Conservation (phyloP, 2,329 filamentous ascomycete species). For the Fusarium chuoi region DNA sequence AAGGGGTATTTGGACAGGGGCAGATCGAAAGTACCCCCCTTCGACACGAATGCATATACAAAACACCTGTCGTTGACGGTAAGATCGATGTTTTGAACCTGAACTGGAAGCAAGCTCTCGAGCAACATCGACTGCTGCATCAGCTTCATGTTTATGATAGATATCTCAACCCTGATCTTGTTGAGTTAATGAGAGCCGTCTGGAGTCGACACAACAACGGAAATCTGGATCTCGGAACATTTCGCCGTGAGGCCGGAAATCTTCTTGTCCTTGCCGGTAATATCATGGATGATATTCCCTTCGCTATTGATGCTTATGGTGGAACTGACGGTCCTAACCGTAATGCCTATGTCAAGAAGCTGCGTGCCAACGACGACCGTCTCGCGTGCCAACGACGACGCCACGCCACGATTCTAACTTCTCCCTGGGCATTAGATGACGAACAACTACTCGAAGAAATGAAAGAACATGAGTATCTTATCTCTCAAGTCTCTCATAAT, state of each 20-base stretch:
- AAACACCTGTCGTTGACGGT: not conserved
- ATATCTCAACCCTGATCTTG: not conserved
- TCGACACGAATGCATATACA: conserved; percentile 11
- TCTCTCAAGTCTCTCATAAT: not conserved
- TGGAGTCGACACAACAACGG: not conserved
- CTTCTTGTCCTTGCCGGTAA: not conserved
- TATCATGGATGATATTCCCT: not conserved
- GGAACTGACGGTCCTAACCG: not conserved
- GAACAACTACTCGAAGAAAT: not conserved
- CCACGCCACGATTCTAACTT: conserved; percentile 17
- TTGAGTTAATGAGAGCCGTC: not conserved
- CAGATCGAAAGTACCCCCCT: not conserved
- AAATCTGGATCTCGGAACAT: not conserved
- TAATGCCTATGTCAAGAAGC: not conserved
- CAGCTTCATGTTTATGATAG: conserved; percentile 17
- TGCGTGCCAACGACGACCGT: not conserved
- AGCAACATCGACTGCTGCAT: not conserved
- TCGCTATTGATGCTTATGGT: not conserved
- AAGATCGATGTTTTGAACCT: not conserved
- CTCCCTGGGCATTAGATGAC: not conserved
- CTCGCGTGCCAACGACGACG: conserved; percentile 5
- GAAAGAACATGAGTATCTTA: not conserved
- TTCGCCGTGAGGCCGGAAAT: not conserved
- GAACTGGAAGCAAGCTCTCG: conserved; percentile 2
- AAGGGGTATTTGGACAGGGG: not conserved